phyloP scores from a whole-genome alignment of 2,329 filamentous ascomycete genomes.

The Lasiodiplodia sp. region DNA sequence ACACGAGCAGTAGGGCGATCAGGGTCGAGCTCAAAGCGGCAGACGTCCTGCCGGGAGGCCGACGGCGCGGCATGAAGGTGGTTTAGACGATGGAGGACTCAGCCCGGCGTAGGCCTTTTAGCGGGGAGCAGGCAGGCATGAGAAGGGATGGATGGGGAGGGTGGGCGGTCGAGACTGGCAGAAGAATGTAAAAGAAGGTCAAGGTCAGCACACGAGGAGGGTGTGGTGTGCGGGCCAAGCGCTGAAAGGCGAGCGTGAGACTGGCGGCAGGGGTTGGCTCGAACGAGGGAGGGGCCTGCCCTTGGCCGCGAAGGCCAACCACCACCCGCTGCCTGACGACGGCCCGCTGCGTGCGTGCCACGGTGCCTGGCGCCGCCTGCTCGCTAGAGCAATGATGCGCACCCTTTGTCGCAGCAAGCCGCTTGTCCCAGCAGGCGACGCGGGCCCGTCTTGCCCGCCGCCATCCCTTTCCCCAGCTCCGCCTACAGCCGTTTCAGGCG shows the following conservation, averaged over 20 bases:
- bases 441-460: slow-evolving; percentile 1
- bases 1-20: slow-evolving; percentile 45
- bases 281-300: slow-evolving; percentile 9
- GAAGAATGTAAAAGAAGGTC: slow-evolving; percentile 29
- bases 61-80: slow-evolving; percentile 47
- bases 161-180: slow-evolving; percentile 15
- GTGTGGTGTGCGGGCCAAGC: slow-evolving; percentile 21
- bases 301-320: slow-evolving; percentile 7
- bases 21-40: slow-evolving; percentile 40
- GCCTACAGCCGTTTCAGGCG: slow-evolving; percentile 11
- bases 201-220: slow-evolving; percentile 22
- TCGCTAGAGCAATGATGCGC: slow-evolving; percentile 10
- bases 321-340: slow-evolving; percentile 6
- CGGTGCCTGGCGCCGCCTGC: slow-evolving; percentile 20
- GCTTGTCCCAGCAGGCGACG: slow-evolving; percentile 5
- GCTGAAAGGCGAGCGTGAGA: slow-evolving; percentile 29
- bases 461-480: slow-evolving; percentile 7
- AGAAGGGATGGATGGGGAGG: slow-evolving; percentile 28
- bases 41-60: slow-evolving; percentile 49
- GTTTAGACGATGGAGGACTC: slow-evolving; percentile 26
- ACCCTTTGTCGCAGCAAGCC: neutral
- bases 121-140: slow-evolving; percentile 28
- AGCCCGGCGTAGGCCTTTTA: slow-evolving; percentile 29
- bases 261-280: slow-evolving; percentile 9
- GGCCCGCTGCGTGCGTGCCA: slow-evolving; percentile 23